Base-by-base conservation (phyloP, 805 yeast genomes). In the Teunomyces kruisii region DNA sequence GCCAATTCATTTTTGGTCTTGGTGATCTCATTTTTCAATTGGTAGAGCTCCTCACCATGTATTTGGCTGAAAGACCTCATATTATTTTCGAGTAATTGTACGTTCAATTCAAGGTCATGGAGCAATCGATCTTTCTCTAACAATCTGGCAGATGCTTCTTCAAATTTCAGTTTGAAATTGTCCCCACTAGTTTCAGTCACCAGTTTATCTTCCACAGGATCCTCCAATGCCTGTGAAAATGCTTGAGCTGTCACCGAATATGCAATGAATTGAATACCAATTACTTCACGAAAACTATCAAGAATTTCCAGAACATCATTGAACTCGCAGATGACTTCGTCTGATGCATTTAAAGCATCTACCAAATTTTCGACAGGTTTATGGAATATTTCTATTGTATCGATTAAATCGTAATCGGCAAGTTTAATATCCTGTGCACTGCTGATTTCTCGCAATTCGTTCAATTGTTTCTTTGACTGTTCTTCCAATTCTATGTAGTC, bases 31-130 rank as follows among this genome's bases (percentile, higher is more conserved):
- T 50, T 16, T 6, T 52, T 44, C 2, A 72, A 36, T n/a, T 16
- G 28, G n/a, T 16, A 33, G 3, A 69, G 42, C 13, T 56, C 59
- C 8, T 49, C 47, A 27, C 68, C 71, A 39, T 61, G 54, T 13
- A 65, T 63, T 0, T 53, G 53, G 31, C 61, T 57, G 5, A 68
- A 55, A 3, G 68, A 60, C 12, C 50, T 51, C 52, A 79, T 58
- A 49, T 75, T 77, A 5, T 68, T 64, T 48, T 78, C 74, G 30
- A 80, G 55, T 1, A 78, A 64, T 7, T 67, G 61, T 8, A 79
- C 64, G 49, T 76, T 79, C 44, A 79, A 57, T 9, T 64, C 59
- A 10, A 76, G 59, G 39, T 80, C 81, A 30, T 72, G 72, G 12
- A 78, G 57, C 10, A 50, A 40, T 17, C 48, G 53, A 17, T 67